Base-by-base conservation (phyloP, 495 filamentous ascomycete genomes). In the Acidomyces sp. region DNA sequence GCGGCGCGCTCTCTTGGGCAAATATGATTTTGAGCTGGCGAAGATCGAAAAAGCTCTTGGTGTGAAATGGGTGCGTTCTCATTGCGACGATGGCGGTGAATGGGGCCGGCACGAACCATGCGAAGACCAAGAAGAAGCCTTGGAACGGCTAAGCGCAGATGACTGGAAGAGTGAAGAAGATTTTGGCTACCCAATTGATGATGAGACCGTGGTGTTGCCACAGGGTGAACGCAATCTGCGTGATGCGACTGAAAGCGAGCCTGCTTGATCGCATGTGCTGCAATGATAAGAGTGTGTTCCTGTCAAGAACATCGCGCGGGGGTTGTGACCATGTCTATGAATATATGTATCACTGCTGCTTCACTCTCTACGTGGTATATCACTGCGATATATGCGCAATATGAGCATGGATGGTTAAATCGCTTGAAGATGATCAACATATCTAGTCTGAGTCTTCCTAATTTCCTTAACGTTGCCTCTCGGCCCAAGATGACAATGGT, bases 11-110 rank as follows among this genome's bases (percentile, higher is more conserved):
- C 20, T 55, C 30, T 9, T 48, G 15, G 10, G 33, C 20, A 53
- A 53, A 27, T 55, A 48, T 19, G 49, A 43, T 13, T 16, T 12
- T n/a, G 53, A 55, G 6, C 19, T 55, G 6, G 4, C 7, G 0
- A 37, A 32, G 24, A 55, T 55, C 17, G 53, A 55, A 32, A 7
- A 19, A 13, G 50, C 50, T 3, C 22, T 55, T 18, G 43, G 50
- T 7, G 34, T 55, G 16, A 4, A 35, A 5, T 55, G 53, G 53
- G 41, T 44, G n/a, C 19, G 42, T 24, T 31, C 49, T 9, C 26
- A 12, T 21, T 24, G 23, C 15, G 21, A 23, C 3, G 33, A 25
- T 13, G 48, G 38, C 6, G 48, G 38, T n/a, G 41, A n/a, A 3
- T 19, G 37, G 15, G 46, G 46, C 2, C 20, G 28, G 6, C 46